Percentiles rank a stretch among this genome's conserved stretches.
Conservation (phyloP, 257 asterid genomes). For the Capsicum pubescens region DNA sequence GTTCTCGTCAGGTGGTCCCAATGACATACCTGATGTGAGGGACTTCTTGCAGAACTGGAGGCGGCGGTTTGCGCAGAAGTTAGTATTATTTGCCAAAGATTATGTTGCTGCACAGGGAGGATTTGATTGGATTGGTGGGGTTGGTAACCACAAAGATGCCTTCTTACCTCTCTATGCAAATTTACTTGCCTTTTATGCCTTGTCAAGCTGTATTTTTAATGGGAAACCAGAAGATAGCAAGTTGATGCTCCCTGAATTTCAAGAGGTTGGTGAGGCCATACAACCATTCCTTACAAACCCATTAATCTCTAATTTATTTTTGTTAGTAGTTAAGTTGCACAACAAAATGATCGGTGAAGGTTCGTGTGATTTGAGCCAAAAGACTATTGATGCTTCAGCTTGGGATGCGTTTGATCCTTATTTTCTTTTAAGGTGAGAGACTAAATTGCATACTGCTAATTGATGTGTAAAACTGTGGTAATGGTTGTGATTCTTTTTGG, state of each 20-base stretch:
- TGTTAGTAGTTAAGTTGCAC: conserved; percentile 55
- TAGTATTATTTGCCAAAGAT: conserved; percentile 53
- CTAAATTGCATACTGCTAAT: not conserved
- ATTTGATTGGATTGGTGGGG: conserved; percentile 82
- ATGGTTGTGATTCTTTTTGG: conserved; percentile 15
- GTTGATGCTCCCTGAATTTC: conserved; percentile 56
- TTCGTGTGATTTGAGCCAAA: conserved; percentile 37
- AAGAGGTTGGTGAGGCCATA: conserved; percentile 58
- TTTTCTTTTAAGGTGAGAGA: conserved; percentile 65
- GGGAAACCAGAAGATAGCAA: conserved; percentile 43
- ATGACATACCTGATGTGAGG: conserved; percentile 35
- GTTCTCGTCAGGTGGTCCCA: conserved; percentile 32
- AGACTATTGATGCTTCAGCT: conserved; percentile 39
- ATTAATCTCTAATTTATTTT: conserved; percentile 59
- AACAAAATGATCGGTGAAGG: conserved; percentile 50
- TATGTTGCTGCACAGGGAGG: conserved; percentile 47
- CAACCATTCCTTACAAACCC: conserved; percentile 73
- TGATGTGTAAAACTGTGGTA: not conserved
- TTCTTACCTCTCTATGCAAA: conserved; percentile 79
- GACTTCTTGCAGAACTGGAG: conserved; percentile 71
- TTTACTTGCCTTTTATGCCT: conserved; percentile 63
- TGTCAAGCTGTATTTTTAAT: conserved; percentile 63
- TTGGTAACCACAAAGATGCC: conserved; percentile 90
- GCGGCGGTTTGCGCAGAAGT: conserved; percentile 55
- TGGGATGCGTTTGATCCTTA: conserved; percentile 81